Base-by-base conservation (phyloP, 2,329 filamentous ascomycete species). In the Pseudogymnoascus sp. region DNA sequence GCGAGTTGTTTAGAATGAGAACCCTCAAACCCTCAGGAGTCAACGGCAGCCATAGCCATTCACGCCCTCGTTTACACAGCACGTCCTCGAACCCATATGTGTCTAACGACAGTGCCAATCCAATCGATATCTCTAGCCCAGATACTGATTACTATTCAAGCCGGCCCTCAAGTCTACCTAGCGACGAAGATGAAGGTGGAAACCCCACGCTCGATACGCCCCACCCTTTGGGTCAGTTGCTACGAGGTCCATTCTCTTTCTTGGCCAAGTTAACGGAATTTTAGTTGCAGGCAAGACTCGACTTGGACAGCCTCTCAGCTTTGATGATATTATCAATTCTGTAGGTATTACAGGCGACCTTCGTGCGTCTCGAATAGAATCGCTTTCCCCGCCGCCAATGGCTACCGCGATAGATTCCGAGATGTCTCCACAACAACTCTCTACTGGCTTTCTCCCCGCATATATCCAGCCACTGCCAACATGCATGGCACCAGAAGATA, bases 401-500 rank as follows among this genome's bases (percentile, higher is more conserved):
- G 57, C 36, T 37, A 35, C 53, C 14, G 12, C 33, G 4, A 53
- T 53, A 53, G n/a, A 53, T 33, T 18, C 28, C 7, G 47, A 53
- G 25, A 50, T 50, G 18, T 15, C 47, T 12, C 47, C 25, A 12
- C 47, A 20, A 18, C 25, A 33, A 18, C 33, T 53, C 9, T 33
- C 47, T 12, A 5, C 25, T 18, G 47, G 47, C 8, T 33, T 33
- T 53, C 47, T 53, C 25, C 47, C 47, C 15, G 28, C 47, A 33
- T 53, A 53, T 53, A 53, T 53, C n/a, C 47, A 33, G 47, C 47
- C 47, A 33, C 47, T 53, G 28, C 47, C 47, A 18, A 33, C 28
- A 33, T 53, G 47, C 47, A 53, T 53, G 47, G 47, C n/a, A 53
- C 6, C 25, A 53, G 61, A 60, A 20, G 60, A 62, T 64, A 64